Evolutionary conservation across 257 asterid genomes (phyloP).

Genomic region (Solanum acaule): DNA sequence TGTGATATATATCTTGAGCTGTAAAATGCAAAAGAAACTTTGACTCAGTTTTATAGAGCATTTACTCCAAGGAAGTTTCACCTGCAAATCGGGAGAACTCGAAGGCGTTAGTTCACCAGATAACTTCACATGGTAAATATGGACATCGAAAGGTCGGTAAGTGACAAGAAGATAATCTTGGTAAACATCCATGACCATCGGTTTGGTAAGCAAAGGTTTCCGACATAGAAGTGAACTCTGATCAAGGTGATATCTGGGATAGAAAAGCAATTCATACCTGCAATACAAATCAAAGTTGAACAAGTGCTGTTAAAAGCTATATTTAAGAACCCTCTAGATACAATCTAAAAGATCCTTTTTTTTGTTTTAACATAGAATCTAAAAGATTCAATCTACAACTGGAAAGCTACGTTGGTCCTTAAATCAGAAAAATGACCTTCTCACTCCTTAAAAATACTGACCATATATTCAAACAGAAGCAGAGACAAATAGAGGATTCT

Average conservation of each 20-base stretch:
- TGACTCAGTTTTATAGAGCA: neutral
- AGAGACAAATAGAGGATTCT: neutral
- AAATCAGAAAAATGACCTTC: neutral
- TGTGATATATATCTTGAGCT: neutral
- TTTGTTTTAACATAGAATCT: neutral
- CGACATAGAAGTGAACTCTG: conserved; percentile 89
- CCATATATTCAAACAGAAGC: neutral
- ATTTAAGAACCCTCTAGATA: neutral
- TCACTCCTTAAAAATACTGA: neutral
- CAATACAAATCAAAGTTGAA: conserved; percentile 9
- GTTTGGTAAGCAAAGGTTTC: conserved; percentile 73
- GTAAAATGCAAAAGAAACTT: neutral
- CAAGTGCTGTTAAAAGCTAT: neutral
- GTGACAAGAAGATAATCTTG: conserved; percentile 92
- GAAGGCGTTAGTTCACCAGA: conserved; percentile 93
- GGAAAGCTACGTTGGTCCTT: neutral
- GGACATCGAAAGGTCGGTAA: conserved; percentile 94
- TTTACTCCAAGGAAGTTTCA: conserved; percentile 16
- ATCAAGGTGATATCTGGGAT: conserved; percentile 99
- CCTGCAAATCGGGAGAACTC: conserved; percentile 82
- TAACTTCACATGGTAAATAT: conserved; percentile 78
- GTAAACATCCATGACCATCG: conserved; percentile 98
- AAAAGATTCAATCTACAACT: neutral
- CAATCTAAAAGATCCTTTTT: neutral
- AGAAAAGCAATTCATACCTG: conserved; percentile 96